phyloP scores from a whole-genome alignment of 2,329 filamentous ascomycete genomes.

The Monosporascus sp. region DNA sequence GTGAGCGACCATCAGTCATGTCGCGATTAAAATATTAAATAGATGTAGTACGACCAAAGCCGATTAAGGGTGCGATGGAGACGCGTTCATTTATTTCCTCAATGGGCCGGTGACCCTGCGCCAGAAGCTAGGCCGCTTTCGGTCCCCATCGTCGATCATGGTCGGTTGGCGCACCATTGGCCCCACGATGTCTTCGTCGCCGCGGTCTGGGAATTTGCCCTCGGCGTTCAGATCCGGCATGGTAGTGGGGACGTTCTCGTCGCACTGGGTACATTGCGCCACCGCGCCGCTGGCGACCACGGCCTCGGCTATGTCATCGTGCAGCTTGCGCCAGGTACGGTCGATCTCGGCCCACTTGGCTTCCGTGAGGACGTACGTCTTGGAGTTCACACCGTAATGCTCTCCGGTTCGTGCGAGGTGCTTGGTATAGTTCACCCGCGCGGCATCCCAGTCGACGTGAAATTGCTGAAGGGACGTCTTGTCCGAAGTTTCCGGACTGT shows the following conservation, averaged over 20 bases:
- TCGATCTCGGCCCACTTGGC: constrained; percentile 85
- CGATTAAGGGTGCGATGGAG: no score
- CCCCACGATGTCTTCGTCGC: constrained; percentile 88
- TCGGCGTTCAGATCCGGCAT: constrained; percentile 67
- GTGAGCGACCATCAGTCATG: neutral
- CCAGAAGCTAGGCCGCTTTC: constrained; percentile 27
- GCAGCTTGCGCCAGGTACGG: constrained; percentile 63
- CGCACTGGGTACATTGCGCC: constrained; percentile 39
- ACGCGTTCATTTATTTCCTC: constrained; percentile 12
- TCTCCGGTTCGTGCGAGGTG: constrained; percentile 84
- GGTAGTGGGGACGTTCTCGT: constrained; percentile 55
- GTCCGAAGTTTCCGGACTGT: constrained; percentile 60
- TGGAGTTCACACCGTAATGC: constrained; percentile 85
- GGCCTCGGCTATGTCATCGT: constrained; percentile 58
- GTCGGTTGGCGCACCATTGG: constrained; percentile 69
- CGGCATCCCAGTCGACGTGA: constrained; percentile 74
- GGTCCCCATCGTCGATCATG: constrained; percentile 35
- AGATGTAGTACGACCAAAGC: neutral
- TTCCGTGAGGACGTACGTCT: constrained; percentile 79
- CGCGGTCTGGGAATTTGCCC: constrained; percentile 82
- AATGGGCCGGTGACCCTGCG: constrained; percentile 26
- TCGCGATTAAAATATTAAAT: neutral
- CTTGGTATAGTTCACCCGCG: constrained; percentile 81
- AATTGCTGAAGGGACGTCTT: constrained; percentile 55
- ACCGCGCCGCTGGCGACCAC: constrained; percentile 37